Percentiles rank a stretch among this genome's conserved stretches.
phyloP scores from a whole-genome alignment of 805 yeast genomes.

The Ogataea pini region DNA sequence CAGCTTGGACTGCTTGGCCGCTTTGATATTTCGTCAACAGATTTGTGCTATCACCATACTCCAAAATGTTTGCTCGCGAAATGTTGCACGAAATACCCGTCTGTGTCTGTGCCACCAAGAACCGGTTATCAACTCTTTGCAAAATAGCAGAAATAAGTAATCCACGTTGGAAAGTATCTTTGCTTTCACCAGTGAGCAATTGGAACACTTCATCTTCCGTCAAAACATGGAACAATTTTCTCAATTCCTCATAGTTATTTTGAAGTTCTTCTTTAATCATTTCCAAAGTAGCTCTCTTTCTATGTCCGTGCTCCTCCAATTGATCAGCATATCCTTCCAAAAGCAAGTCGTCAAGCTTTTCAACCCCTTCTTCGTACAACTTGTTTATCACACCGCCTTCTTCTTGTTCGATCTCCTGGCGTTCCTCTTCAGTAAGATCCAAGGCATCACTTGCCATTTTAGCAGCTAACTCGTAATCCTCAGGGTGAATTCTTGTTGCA shows the following conservation, averaged over 20 bases:
- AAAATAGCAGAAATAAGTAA: conserved; percentile 74
- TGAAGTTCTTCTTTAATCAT: conserved; percentile 85
- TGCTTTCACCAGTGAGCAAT: conserved; percentile 85
- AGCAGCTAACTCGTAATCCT: conserved; percentile 92
- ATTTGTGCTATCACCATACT: conserved; percentile 49
- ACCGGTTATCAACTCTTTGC: conserved; percentile 55
- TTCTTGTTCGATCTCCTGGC: conserved; percentile 65
- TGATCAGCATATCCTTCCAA: conserved; percentile 92
- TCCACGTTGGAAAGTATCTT: conserved; percentile 65
- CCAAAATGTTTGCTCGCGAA: conserved; percentile 36
- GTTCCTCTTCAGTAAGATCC: conserved; percentile 94
- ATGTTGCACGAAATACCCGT: conserved; percentile 50
- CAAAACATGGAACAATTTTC: conserved; percentile 68
- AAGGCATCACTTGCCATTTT: conserved; percentile 98
- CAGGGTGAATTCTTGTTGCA: conserved; percentile 96
- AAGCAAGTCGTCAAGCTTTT: conserved; percentile 80
- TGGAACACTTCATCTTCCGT: conserved; percentile 76
- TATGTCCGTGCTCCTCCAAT: conserved; percentile 73
- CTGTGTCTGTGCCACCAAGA: conserved; percentile 46
- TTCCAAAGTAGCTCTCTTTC: conserved; percentile 75
- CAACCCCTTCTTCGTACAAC: conserved; percentile 67
- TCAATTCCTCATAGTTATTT: conserved; percentile 82
- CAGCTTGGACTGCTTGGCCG: conserved; percentile 89
- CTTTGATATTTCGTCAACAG: conserved; percentile 42
- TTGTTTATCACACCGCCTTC: conserved; percentile 78